Evolutionary conservation across 139 green algal genomes (phyloP), one percentile per base, ranked within the genome.

Genomic region (Penium margaritaceum): DNA sequence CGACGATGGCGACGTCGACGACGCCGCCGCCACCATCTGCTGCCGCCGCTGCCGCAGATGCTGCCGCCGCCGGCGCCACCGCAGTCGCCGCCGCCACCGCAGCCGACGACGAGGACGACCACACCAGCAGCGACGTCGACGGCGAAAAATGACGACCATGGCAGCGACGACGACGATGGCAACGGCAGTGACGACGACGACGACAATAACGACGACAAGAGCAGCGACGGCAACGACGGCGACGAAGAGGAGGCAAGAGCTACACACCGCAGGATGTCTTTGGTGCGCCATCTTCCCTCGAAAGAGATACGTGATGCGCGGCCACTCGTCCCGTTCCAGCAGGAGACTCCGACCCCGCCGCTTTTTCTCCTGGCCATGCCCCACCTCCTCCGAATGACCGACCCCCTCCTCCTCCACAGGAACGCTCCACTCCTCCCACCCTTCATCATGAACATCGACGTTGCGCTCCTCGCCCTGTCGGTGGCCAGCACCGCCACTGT

Each of bases 251-350:
- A 51, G 7, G 9, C 51, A 60, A 5, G 24, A 5, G 29, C 5
- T 21, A 60, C 55, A 17, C 55, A 64, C 55, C 55, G 34, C 29
- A 1, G 55, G 55, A 9, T 64, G 55, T 15, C 55, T 35, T 29
- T 64, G 55, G 9, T 64, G 55, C 9, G 55, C 55, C 63, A 70
- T 70, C 39, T 55, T 54, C 4, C 63, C 63, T 35, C 63, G 63
- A 27, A 70, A 70, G 30, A 70, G 24, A 36, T 70, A 70, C 27
- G 63, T 70, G n/a, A 70, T 60, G 1, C 63, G 63, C 39, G 41
- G 39, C 51, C 51, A 60, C 51, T 60, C 51, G 51, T 33, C 51
- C 30, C 51, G 51, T 24, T 36, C 55, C 54, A 35, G n/a, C 27
- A 24, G 27, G 1, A 38, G 21, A 19, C 51, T n/a, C 15, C 51